These are phyloP conservation scores for Lanmaoa rubissima DNA, from an alignment of 768 basidiomycete species.

Conservation along the genomic window DNA sequence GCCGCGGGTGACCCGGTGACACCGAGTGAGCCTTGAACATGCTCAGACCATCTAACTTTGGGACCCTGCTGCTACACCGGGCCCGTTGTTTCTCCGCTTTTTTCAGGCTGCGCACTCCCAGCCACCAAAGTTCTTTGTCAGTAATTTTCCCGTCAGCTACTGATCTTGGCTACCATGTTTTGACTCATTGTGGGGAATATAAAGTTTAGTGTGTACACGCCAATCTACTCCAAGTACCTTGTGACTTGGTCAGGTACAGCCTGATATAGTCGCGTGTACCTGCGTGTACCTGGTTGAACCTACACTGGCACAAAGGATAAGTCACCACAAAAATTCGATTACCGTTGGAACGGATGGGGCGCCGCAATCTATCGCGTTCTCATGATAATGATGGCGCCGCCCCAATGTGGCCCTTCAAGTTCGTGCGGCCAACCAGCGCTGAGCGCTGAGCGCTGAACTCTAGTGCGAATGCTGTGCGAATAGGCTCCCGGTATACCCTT, in stretches of 20 bases:
- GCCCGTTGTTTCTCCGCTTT: neutral
- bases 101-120: neutral
- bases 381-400: neutral
- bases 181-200: slow-evolving; percentile 26
- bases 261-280: neutral
- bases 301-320: neutral
- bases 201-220: slow-evolving; percentile 13
- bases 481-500: neutral
- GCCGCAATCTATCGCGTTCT: neutral
- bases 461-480: slow-evolving; percentile 3
- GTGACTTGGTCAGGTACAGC: slow-evolving; percentile 7
- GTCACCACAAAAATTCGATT: neutral
- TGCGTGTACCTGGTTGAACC: slow-evolving; percentile 8
- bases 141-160: neutral
- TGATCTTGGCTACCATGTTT: slow-evolving; percentile 20
- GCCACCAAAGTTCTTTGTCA: neutral
- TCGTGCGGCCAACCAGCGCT: neutral
- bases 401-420: neutral
- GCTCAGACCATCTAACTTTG: slow-evolving; percentile 3
- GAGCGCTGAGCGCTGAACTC: neutral
- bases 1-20: slow-evolving; percentile 1
- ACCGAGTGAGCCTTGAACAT: slow-evolving; percentile 4
- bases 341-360: neutral
- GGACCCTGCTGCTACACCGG: neutral
- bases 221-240: slow-evolving; percentile 10